These are phyloP conservation scores for Collybiopsis confluens DNA, from an alignment of 768 basidiomycete species.

Conservation along the genomic window DNA sequence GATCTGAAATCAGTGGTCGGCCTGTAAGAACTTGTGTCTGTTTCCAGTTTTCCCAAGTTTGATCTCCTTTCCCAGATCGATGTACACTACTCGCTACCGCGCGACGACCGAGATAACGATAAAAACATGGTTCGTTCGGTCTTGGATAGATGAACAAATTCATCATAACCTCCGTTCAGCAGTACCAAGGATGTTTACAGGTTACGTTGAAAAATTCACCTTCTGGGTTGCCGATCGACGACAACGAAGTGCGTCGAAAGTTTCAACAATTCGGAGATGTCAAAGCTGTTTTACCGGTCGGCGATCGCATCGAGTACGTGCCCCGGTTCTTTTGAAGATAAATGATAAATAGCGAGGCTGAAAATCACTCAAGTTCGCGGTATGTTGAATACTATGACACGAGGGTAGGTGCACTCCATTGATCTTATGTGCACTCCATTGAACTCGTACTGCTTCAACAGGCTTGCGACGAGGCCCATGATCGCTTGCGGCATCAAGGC, in stretches of 20 bases:
- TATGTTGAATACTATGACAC: constrained; percentile 95
- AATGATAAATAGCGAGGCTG: neutral
- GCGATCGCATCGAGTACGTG: constrained; percentile 58
- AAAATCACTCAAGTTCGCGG: constrained; percentile 54
- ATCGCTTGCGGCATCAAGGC: constrained; percentile 73
- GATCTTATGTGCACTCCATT: constrained; percentile 9
- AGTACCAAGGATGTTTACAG: constrained; percentile 80
- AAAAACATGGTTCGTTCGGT: constrained; percentile 71
- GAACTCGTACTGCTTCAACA: constrained; percentile 19
- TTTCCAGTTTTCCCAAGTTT: neutral
- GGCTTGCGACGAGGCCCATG: constrained; percentile 77
- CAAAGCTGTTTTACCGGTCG: constrained; percentile 67
- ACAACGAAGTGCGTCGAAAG: constrained; percentile 79
- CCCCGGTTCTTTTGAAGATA: neutral
- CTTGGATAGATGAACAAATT: neutral
- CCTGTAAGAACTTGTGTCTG: constrained; percentile 56
- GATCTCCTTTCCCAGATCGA: constrained; percentile 66
- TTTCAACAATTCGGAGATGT: constrained; percentile 91
- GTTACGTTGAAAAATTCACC: constrained; percentile 71
- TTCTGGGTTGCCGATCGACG: constrained; percentile 69
- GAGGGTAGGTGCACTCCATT: constrained; percentile 44
- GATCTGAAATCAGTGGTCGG: constrained; percentile 80
- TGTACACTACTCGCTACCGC: constrained; percentile 95
- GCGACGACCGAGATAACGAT: constrained; percentile 77
- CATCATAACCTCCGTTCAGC: constrained; percentile 29